Base-by-base conservation (phyloP, 345 rosid species). In the Toxicodendron radicans region DNA sequence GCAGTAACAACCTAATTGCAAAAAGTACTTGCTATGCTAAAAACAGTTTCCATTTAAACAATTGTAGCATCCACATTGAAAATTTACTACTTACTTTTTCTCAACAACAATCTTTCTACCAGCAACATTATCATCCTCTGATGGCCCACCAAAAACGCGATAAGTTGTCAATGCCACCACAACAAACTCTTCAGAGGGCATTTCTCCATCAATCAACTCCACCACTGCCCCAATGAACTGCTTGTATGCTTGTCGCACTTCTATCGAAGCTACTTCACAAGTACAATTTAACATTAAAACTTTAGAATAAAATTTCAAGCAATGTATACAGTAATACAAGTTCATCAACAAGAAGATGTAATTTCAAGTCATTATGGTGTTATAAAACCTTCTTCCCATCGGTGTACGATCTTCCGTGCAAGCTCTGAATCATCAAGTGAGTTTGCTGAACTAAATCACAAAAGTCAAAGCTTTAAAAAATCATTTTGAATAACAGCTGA, bases 341-440 rank as follows among this genome's bases (percentile, higher is more conserved):
- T 30, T 14, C 10, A 41, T 21, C 58, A 18, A 48, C 58, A 38
- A 12, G 43, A 3, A 14, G 43, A 74, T 46, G 33, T 20, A 14
- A 27, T 33, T 8, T 3, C 2, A 52, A 51, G 11, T 18, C 3
- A 74, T 21, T 68, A 68, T 51, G 61, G 70, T 27, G 21, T 13
- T 10, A 63, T n/a, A 67, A 21, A 71, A 94, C 98, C 97, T 90
- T 87, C 94, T 76, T 92, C 97, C 97, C 97, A 94, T 70, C 81
- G 85, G 78, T 85, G 80, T 68, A 94, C 90, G 62, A 94, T 92
- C 87, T 82, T 90, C 79, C 82, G 86, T 2, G 93, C 95, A 68
- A 92, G 93, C 43, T 88, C 95, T 33, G 97, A 91, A 76, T 90
- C 95, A 66, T 84, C 88, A 38, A 86, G 80, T 11, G 88, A 79